Evolutionary conservation across 306 rosid genomes (phyloP).

Genomic region (Lathyrus aphaca): DNA sequence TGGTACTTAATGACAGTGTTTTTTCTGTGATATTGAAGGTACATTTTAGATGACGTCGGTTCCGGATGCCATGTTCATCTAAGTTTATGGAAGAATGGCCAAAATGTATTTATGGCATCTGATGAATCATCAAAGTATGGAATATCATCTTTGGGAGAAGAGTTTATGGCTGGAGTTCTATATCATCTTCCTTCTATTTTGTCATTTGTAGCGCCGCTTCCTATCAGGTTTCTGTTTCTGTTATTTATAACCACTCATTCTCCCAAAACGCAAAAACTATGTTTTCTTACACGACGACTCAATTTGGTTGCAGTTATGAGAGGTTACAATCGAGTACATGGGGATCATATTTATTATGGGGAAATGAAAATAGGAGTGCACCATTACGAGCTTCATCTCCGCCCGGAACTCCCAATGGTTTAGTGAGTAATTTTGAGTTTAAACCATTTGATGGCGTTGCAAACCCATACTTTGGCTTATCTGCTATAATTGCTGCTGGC

Average conservation of each 20-base stretch:
- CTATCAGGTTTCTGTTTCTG: slow-evolving; percentile 61
- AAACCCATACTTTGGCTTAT: no score
- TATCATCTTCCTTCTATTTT: slow-evolving; percentile 77
- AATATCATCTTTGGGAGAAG: slow-evolving; percentile 74
- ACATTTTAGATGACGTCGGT: slow-evolving; percentile 73
- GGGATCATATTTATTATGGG: slow-evolving; percentile 95
- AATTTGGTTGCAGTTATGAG: slow-evolving; percentile 67
- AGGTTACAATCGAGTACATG: slow-evolving; percentile 74
- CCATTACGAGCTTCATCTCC: slow-evolving; percentile 88
- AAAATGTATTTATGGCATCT: slow-evolving; percentile 78
- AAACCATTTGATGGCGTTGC: slow-evolving; percentile 61
- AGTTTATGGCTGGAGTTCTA: slow-evolving; percentile 95
- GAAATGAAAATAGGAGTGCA: slow-evolving; percentile 83
- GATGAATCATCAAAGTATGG: slow-evolving; percentile 66
- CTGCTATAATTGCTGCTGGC: no score
- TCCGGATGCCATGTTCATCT: slow-evolving; percentile 90
- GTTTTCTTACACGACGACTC: slow-evolving; percentile 2
- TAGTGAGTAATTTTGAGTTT: slow-evolving; percentile 82
- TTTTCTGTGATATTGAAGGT: slow-evolving; percentile 56
- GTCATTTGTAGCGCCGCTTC: slow-evolving; percentile 81
- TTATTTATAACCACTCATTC: not conserved
- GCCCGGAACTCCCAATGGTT: slow-evolving; percentile 71
- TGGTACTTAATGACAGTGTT: not conserved
- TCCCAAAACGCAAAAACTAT: no score
- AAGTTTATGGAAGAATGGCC: slow-evolving; percentile 73